Evolutionary conservation across 805 yeast species (phyloP).

Genomic region (Kuraishia piskuri): DNA sequence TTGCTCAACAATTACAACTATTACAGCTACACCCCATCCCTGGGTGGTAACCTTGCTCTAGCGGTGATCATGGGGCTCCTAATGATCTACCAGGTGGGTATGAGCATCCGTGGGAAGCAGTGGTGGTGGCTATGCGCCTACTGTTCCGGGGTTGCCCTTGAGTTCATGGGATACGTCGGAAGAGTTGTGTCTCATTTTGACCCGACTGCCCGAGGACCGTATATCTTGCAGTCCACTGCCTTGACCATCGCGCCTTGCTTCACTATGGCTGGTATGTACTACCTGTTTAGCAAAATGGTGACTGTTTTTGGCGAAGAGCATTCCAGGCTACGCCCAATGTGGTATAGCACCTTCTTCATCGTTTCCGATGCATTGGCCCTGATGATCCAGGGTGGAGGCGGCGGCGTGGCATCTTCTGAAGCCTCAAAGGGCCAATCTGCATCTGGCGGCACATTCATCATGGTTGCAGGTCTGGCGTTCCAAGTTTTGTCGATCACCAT

Average conservation of each 20-base stretch:
- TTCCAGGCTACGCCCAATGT: conserved; percentile 46
- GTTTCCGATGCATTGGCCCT: conserved; percentile 56
- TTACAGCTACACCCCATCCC: conserved; percentile 40
- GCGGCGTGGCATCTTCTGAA: conserved; percentile 56
- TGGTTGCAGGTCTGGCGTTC: conserved; percentile 72
- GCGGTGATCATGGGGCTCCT: conserved; percentile 44
- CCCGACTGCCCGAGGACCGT: conserved; percentile 22
- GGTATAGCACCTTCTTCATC: conserved; percentile 57
- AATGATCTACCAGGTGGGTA: conserved; percentile 28
- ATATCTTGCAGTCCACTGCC: conserved; percentile 56
- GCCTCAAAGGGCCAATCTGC: conserved; percentile 22
- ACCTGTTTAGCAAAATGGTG: conserved; percentile 55
- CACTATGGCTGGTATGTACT: conserved; percentile 78
- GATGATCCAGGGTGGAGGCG: conserved; percentile 67
- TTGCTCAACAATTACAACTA: conserved; percentile 13
- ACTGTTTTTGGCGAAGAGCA: conserved; percentile 50
- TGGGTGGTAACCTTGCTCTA: conserved; percentile 51
- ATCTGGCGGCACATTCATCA: conserved; percentile 45
- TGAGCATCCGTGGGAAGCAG: conserved; percentile 40
- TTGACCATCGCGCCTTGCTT: conserved; percentile 78
- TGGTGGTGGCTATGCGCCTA: conserved; percentile 64
- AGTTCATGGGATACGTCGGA: conserved; percentile 61
- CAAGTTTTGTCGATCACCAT: conserved; percentile 65
- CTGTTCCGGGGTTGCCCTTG: conserved; percentile 48
- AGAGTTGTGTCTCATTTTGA: conserved; percentile 39